Conservation (phyloP, 2,329 filamentous ascomycete species). For the Colletotrichum tropicale region DNA sequence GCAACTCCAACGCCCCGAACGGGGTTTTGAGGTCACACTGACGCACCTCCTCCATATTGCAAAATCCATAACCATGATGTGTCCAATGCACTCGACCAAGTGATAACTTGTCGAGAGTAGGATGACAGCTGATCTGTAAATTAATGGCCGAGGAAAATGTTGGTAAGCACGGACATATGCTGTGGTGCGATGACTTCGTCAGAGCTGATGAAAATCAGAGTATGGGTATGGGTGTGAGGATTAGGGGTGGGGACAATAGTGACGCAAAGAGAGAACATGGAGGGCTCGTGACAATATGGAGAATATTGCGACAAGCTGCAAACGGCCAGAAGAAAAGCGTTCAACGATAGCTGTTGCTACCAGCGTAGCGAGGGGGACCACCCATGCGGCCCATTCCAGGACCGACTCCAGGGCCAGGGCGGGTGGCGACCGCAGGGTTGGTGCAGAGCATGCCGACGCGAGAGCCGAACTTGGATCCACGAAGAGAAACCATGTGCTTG, state of each 20-base stretch:
- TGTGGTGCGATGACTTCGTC: constrained; percentile 36
- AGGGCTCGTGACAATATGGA: constrained; percentile 31
- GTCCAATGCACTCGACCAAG: constrained; percentile 61
- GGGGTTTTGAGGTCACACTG: constrained; percentile 4
- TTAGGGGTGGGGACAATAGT: constrained; percentile 1
- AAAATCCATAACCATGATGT: constrained; percentile 67
- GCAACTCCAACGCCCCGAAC: constrained; percentile 7
- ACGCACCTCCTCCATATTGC: constrained; percentile 45
- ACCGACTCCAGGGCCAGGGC: constrained; percentile 83
- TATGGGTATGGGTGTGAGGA: background rate
- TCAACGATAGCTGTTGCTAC: constrained; percentile 62
- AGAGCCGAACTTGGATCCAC: constrained; percentile 97
- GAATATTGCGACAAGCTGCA: background rate
- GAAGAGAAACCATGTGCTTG: constrained; percentile 99
- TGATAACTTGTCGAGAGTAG: constrained; percentile 57
- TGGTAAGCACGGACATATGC: constrained; percentile 48
- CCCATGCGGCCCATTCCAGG: constrained; percentile 66
- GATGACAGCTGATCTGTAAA: constrained; percentile 62
- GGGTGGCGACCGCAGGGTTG: constrained; percentile 88
- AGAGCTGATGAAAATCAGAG: constrained; percentile 31
- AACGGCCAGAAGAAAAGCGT: background rate
- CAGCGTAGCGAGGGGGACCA: constrained; percentile 54
- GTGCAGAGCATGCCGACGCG: constrained; percentile 99
- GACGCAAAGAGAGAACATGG: constrained; percentile 7
- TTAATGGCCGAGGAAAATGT: constrained; percentile 57